phyloP scores from a whole-genome alignment of 2,329 filamentous ascomycete genomes.

The Tympanopsis confertula region DNA sequence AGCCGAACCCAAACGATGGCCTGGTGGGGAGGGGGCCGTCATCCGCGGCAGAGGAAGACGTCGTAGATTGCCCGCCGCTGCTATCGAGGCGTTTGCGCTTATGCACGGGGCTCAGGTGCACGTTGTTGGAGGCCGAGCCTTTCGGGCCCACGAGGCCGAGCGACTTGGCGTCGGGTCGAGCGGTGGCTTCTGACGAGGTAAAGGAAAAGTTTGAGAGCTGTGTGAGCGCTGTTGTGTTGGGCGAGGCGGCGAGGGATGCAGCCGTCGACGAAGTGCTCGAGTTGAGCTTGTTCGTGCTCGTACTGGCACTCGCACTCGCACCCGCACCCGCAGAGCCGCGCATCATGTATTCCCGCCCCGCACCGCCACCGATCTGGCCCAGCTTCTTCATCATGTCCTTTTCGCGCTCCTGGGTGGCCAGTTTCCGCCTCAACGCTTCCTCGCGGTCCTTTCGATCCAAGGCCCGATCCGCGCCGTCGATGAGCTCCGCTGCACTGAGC shows the following conservation, averaged over 20 bases:
- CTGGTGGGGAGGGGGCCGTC: conserved; percentile 6
- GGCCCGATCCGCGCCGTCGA: conserved; percentile 54
- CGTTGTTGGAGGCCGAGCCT: conserved; percentile 24
- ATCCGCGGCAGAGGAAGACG: conserved; percentile 7
- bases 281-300: conserved; percentile 1
- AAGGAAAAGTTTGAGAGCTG: conserved; percentile 5
- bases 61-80: conserved; percentile 12
- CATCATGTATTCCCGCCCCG: conserved; percentile 62
- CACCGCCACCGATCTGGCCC: conserved; percentile 48
- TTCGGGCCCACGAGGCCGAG: conserved; percentile 27
- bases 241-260: conserved; percentile 2
- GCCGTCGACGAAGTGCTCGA: conserved; percentile 5
- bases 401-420: conserved; percentile 61
- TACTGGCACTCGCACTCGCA: conserved; percentile 7
- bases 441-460: conserved; percentile 48
- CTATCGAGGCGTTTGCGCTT: conserved; percentile 50
- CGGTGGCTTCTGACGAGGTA: conserved; percentile 12
- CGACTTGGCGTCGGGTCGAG: conserved; percentile 28
- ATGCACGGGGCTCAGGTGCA: conserved; percentile 42
- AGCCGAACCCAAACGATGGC: conserved; percentile 27
- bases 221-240: conserved; percentile 2
- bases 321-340: conserved; percentile 6
- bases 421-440: conserved; percentile 52
- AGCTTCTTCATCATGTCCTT: conserved; percentile 60
- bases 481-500: conserved; percentile 44